A percentile compares a stretch with the other conserved stretches of the same genome.
Conservation (phyloP, 306 rosid genomes). For the Glycine tomentella region DNA sequence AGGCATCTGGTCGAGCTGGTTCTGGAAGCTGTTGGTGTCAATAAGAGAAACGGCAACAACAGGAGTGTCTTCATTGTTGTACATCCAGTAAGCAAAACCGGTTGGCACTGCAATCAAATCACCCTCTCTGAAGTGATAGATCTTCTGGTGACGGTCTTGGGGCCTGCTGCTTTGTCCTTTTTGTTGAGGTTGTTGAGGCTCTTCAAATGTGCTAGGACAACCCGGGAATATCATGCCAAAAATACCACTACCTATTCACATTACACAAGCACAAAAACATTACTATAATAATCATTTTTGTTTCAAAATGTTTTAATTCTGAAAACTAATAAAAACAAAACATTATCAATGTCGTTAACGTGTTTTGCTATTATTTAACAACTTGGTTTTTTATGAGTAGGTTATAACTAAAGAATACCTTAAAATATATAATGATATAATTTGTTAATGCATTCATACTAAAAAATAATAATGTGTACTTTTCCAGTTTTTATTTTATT, state of each 20-base stretch:
- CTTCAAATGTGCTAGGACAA: constrained; percentile 44
- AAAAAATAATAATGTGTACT: too few species aligned
- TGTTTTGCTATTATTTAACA: too few species aligned
- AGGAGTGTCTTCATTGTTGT: constrained; percentile 30
- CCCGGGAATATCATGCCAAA: constrained; percentile 47
- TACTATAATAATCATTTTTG: too few species aligned
- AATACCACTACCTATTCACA: constrained; percentile 23
- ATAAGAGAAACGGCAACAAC: constrained; percentile 55
- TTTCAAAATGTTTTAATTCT: too few species aligned
- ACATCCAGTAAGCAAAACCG: constrained; percentile 48
- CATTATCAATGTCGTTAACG: too few species aligned
- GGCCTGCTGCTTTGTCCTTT: not conserved
- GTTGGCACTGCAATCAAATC: constrained; percentile 53
- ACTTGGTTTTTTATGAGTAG: too few species aligned
- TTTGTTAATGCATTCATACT: too few species aligned
- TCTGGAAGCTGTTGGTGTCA: constrained; percentile 53
- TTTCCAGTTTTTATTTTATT: too few species aligned
- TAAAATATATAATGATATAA: too few species aligned
- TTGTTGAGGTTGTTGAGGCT: constrained; percentile 44
- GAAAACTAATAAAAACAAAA: too few species aligned
- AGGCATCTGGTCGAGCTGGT: constrained; percentile 71
- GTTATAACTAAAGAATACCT: too few species aligned
- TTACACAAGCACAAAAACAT: too few species aligned
- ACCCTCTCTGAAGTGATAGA: constrained; percentile 32
- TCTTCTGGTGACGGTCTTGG: constrained; percentile 52